Conservation (phyloP, 257 asterid species). For the Lycium ferocissimum region DNA sequence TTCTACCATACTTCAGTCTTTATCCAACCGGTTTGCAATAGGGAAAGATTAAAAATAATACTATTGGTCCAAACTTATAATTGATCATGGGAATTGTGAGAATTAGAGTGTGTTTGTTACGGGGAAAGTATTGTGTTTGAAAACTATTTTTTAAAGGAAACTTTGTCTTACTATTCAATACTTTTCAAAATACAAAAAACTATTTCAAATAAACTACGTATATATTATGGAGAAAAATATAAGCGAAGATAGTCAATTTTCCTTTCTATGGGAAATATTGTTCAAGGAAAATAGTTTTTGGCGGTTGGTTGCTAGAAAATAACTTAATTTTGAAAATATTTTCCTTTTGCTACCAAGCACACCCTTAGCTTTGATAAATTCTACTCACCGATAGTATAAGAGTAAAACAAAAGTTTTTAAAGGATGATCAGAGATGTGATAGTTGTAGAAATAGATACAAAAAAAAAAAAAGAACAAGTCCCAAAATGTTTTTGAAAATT, state of each 20-base stretch:
- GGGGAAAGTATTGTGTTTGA: too few relatives aligned
- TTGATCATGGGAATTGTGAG: background rate
- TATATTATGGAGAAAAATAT: background rate
- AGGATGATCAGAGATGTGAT: constrained; percentile 18
- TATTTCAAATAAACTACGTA: background rate
- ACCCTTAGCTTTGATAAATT: background rate
- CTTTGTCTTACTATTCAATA: background rate
- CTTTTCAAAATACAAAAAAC: background rate
- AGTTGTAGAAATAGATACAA: constrained; percentile 6
- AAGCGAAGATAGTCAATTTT: background rate
- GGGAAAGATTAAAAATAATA: background rate
- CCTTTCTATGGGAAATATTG: background rate
- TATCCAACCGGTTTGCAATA: background rate
- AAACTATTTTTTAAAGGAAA: too few relatives aligned
- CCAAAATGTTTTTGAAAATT: background rate
- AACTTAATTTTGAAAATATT: background rate
- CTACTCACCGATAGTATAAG: background rate
- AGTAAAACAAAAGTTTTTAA: background rate
- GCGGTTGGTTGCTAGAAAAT: background rate
- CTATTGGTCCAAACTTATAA: background rate
- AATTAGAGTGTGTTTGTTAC: background rate
- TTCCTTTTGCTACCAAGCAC: background rate
- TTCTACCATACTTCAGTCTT: background rate
- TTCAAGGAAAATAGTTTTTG: background rate
- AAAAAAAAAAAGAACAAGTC: background rate